These are phyloP conservation scores for Carallia pectinifolia DNA, from an alignment of 345 rosid genomes.

Conservation along the genomic window DNA sequence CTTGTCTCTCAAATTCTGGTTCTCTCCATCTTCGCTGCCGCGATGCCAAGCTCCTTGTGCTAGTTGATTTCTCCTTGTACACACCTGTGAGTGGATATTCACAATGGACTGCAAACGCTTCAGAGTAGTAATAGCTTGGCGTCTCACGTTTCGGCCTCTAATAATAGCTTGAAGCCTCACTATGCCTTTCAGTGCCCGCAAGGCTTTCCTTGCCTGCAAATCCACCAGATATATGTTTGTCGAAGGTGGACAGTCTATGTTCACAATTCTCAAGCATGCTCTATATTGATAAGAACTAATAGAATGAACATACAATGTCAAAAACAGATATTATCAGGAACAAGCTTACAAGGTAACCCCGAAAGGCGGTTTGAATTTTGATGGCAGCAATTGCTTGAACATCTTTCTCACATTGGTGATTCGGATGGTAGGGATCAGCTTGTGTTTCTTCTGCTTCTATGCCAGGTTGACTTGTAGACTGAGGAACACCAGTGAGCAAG, in stretches of 20 bases:
- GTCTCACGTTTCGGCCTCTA: slow-evolving; percentile 73
- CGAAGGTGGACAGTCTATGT: not conserved
- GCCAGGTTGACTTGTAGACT: slow-evolving; percentile 26
- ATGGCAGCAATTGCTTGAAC: slow-evolving; percentile 46
- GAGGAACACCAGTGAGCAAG: slow-evolving; percentile 35
- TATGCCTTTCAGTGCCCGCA: slow-evolving; percentile 85
- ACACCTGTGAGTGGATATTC: slow-evolving; percentile 70
- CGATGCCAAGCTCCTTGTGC: slow-evolving; percentile 31
- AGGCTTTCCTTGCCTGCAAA: slow-evolving; percentile 83
- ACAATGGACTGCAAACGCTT: slow-evolving; percentile 85
- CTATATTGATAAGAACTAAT: not conserved
- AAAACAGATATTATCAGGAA: slow-evolving; percentile 7
- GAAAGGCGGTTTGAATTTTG: slow-evolving; percentile 65
- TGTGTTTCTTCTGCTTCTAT: slow-evolving; percentile 29
- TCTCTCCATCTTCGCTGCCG: slow-evolving; percentile 45
- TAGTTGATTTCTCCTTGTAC: slow-evolving; percentile 48
- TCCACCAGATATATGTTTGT: slow-evolving; percentile 2
- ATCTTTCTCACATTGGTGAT: slow-evolving; percentile 23
- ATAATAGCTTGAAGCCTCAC: slow-evolving; percentile 90
- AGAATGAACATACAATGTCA: not conserved
- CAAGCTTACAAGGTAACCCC: slow-evolving; percentile 73
- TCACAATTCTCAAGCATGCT: not conserved
- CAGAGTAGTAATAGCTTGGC: slow-evolving; percentile 73
- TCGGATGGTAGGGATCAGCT: slow-evolving; percentile 5
- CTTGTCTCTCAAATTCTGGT: slow-evolving; percentile 49